Evolutionary conservation across 2,329 filamentous ascomycete genomes (phyloP).

Genomic region (Lecanosticta acicola): DNA sequence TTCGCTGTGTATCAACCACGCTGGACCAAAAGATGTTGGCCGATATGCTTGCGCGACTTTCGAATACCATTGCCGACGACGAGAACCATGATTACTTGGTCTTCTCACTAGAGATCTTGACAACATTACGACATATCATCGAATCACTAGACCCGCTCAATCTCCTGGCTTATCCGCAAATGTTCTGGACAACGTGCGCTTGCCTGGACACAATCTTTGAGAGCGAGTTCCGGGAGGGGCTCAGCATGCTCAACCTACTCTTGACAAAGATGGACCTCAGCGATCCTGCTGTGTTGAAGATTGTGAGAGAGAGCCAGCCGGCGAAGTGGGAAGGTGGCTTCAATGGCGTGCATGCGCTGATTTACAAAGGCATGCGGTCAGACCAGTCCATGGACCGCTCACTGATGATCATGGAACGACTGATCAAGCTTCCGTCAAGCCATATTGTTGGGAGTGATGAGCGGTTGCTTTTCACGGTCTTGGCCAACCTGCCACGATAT

Average conservation of each 20-base stretch:
- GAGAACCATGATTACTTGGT: conserved; percentile 83
- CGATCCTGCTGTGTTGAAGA: conserved; percentile 60
- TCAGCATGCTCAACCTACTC: conserved; percentile 85
- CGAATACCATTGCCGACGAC: conserved; percentile 94
- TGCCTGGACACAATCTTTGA: conserved; percentile 97
- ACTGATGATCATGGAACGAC: conserved; percentile 68
- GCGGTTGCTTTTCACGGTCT: conserved; percentile 74
- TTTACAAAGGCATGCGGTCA: conserved; percentile 90
- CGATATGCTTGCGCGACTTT: conserved; percentile 91
- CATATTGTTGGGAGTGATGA: conserved; percentile 74
- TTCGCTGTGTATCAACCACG: conserved; percentile 84
- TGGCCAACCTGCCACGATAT: conserved; percentile 88
- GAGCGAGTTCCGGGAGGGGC: conserved; percentile 82
- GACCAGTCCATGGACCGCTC: conserved; percentile 74
- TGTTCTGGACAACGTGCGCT: conserved; percentile 97
- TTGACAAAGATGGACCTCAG: conserved; percentile 77
- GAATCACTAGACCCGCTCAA: conserved; percentile 73
- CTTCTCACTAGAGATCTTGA: conserved; percentile 96
- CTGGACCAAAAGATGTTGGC: conserved; percentile 91
- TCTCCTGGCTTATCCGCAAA: conserved; percentile 81
- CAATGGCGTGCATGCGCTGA: conserved; percentile 74
- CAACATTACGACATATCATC: conserved; percentile 87
- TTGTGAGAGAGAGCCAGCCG: conserved; percentile 73
- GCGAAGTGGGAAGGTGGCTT: conserved; percentile 84
- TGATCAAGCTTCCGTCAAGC: conserved; percentile 74